phyloP scores from a whole-genome alignment of 164 flowering plant species.

The Berberis thunbergii region DNA sequence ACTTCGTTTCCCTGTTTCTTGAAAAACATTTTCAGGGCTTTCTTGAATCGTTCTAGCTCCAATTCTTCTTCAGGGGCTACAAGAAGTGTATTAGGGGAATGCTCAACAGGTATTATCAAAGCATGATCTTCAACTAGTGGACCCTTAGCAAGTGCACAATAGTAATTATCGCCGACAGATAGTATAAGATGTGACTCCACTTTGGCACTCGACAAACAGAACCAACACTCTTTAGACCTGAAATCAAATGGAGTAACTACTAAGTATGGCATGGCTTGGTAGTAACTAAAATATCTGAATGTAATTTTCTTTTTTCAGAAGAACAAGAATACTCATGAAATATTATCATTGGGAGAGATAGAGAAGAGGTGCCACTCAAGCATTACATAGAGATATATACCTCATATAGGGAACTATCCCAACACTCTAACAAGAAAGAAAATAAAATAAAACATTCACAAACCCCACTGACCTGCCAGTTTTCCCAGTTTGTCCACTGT shows the following conservation, averaged over 20 bases:
- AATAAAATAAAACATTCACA: too few relatives aligned
- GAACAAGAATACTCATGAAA: background rate
- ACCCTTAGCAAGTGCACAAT: conserved; percentile 88
- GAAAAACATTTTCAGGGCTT: conserved; percentile 50
- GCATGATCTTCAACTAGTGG: conserved; percentile 78
- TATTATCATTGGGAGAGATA: background rate
- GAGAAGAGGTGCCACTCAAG: background rate
- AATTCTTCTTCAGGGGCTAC: conserved; percentile 37
- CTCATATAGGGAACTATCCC: background rate
- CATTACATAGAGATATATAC: background rate
- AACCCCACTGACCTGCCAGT: conserved; percentile 41
- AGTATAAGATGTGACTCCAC: conserved; percentile 83
- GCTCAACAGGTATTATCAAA: conserved; percentile 77
- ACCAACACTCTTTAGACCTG: conserved; percentile 95
- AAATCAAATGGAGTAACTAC: conserved; percentile 6
- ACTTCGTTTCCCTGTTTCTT: conserved; percentile 57
- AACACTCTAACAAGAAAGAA: too few relatives aligned
- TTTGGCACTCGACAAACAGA: conserved; percentile 84
- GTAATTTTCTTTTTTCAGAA: background rate
- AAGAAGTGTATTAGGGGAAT: conserved; percentile 55
- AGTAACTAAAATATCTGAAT: background rate
- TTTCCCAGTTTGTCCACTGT: conserved; percentile 26
- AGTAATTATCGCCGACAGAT: conserved; percentile 67
- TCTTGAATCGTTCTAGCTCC: conserved; percentile 51
- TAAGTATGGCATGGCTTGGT: background rate